Evolutionary conservation across 2,329 filamentous ascomycete genomes (phyloP).

Genomic region (Diaporthe sp.): DNA sequence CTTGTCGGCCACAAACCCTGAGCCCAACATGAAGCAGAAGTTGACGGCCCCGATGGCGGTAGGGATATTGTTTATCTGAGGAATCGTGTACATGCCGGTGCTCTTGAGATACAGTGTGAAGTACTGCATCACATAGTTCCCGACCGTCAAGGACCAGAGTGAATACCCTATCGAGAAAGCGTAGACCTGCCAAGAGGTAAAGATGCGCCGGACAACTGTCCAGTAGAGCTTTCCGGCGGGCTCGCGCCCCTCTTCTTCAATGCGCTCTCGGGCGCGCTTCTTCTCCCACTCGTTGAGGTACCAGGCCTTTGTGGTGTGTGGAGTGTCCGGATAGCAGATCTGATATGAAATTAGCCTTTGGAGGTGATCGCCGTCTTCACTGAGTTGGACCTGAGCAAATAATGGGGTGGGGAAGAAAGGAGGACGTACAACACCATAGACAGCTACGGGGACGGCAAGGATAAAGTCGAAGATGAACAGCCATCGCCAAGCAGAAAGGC

Average conservation of each 20-base stretch:
- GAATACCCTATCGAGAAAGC: constrained; percentile 56
- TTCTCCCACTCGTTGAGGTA: constrained; percentile 68
- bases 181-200: constrained; percentile 59
- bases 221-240: constrained; percentile 54
- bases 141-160: constrained; percentile 55
- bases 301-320: constrained; percentile 56
- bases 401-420: no score
- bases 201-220: constrained; percentile 54
- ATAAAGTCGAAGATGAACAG: constrained; percentile 56
- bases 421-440: constrained; percentile 48
- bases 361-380: background rate
- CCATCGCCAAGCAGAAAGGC: constrained; percentile 54
- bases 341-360: background rate
- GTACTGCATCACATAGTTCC: constrained; percentile 56
- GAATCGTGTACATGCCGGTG: constrained; percentile 51
- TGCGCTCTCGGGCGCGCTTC: constrained; percentile 75
- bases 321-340: constrained; percentile 58
- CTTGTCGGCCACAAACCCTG: constrained; percentile 49
- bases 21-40: constrained; percentile 55
- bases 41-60: constrained; percentile 59
- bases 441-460: constrained; percentile 53
- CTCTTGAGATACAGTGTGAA: constrained; percentile 57
- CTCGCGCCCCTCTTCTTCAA: constrained; percentile 67
- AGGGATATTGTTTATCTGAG: constrained; percentile 61
- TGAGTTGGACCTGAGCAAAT: background rate